These are phyloP conservation scores for Eucalyptus pauciflora DNA, from an alignment of 345 rosid species.

Conservation along the genomic window DNA sequence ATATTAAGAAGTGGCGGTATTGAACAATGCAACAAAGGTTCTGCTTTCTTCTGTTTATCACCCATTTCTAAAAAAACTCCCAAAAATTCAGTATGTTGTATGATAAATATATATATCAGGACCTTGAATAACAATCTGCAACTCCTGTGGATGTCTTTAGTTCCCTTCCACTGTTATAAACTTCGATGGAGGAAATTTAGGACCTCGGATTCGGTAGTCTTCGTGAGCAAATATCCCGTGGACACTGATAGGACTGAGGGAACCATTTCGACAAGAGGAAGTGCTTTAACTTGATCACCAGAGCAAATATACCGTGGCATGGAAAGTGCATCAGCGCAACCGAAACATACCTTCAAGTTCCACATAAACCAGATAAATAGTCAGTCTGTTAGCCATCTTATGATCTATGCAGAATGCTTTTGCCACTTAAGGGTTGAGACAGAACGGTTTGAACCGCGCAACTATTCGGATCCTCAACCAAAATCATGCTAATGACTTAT, in stretches of 20 bases:
- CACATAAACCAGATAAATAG: not conserved
- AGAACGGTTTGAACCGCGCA: not conserved
- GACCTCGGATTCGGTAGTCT: not conserved
- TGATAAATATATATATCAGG: not conserved
- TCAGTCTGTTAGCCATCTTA: not conserved
- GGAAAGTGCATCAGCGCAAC: slow-evolving; percentile 89
- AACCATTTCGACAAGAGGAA: slow-evolving; percentile 58
- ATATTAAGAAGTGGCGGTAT: not conserved
- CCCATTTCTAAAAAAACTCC: not conserved
- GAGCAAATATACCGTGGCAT: slow-evolving; percentile 58
- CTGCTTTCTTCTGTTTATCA: not conserved
- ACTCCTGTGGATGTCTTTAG: not conserved
- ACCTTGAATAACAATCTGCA: not conserved
- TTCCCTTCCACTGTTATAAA: not conserved
- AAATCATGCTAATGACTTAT: not conserved
- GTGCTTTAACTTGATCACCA: slow-evolving; percentile 69
- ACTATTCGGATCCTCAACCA: not conserved
- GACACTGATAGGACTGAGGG: slow-evolving; percentile 55
- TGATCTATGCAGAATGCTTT: not conserved
- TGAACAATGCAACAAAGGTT: not conserved
- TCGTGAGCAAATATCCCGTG: slow-evolving; percentile 1
- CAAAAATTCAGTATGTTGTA: not conserved
- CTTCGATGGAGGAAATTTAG: not conserved
- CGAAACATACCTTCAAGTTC: slow-evolving; percentile 56
- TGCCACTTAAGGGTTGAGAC: not conserved